A percentile compares a stretch with the other conserved stretches of the same genome.
These are phyloP conservation scores for Cordyceps cicadae DNA, from an alignment of 2,329 filamentous ascomycete species.

Conservation along the genomic window DNA sequence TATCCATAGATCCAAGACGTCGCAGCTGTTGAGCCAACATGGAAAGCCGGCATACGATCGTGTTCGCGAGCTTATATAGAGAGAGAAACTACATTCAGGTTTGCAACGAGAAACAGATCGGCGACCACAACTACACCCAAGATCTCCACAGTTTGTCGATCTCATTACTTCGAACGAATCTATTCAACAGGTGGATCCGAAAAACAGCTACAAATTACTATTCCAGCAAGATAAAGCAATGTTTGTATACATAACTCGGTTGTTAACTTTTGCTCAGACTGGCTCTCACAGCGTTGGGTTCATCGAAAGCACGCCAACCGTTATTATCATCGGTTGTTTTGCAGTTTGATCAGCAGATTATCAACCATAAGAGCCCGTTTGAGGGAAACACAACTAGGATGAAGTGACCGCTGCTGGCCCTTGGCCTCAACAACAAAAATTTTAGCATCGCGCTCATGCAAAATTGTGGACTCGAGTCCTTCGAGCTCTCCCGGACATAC, in stretches of 20 bases:
- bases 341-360: constrained; percentile 66
- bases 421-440: constrained; percentile 87
- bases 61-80: neutral
- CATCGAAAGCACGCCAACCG: constrained; percentile 56
- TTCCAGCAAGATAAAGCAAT: no score
- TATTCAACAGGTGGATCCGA: constrained; percentile 36
- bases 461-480: constrained; percentile 65
- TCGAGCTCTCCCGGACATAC: constrained; percentile 82
- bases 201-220: constrained; percentile 45
- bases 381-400: constrained; percentile 74
- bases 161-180: neutral
- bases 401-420: constrained; percentile 81
- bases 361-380: constrained; percentile 73
- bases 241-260: neutral
- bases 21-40: neutral
- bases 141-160: constrained; percentile 34
- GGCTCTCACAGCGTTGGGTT: constrained; percentile 64
- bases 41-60: constrained; percentile 3
- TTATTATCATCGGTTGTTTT: constrained; percentile 55
- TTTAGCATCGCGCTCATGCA: constrained; percentile 86
- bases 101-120: neutral
- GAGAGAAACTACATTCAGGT: neutral
- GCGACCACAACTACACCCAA: constrained; percentile 13
- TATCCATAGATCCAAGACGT: neutral
- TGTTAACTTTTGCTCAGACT: constrained; percentile 40